Percentiles rank a stretch among this genome's conserved stretches.
Conservation (phyloP, 306 rosid genomes). For the Lathyrus oleraceus region DNA sequence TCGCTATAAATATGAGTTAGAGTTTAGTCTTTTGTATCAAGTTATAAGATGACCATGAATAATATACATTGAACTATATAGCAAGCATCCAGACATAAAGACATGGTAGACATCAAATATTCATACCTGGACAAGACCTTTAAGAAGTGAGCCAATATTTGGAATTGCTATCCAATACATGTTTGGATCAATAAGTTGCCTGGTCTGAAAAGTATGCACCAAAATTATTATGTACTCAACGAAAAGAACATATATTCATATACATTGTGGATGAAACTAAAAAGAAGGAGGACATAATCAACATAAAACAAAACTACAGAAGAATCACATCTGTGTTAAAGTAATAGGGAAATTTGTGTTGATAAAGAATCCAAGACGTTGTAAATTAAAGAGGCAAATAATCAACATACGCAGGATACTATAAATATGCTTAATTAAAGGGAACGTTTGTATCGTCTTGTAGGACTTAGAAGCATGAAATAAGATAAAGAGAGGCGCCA, state of each 20-base stretch:
- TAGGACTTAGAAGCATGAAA: conserved; percentile 16
- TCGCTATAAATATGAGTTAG: neutral
- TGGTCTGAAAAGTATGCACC: conserved; percentile 55
- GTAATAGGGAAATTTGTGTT: conserved; percentile 5
- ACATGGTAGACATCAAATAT: conserved; percentile 2
- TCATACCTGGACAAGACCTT: conserved; percentile 84
- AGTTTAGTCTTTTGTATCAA: neutral
- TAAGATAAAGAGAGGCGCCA: conserved; percentile 23
- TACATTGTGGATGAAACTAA: conserved; percentile 4
- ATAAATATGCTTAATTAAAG: conserved; percentile 16
- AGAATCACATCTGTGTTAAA: neutral
- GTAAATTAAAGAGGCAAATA: conserved; percentile 7
- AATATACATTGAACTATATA: neutral
- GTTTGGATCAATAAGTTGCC: conserved; percentile 86
- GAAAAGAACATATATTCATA: neutral
- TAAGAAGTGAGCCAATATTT: conserved; percentile 80
- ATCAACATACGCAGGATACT: conserved; percentile 8
- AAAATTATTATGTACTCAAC: conserved; percentile 33
- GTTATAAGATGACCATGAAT: neutral
- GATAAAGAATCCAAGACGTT: conserved; percentile 11
- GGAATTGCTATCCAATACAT: conserved; percentile 87
- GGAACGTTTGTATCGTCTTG: neutral
- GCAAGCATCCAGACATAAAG: conserved; percentile 1
- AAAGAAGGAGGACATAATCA: conserved; percentile 13
- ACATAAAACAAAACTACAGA: conserved; percentile 25